Evolutionary conservation across 768 basidiomycete species (phyloP), one percentile per base, ranked within the genome.

Genomic region (Omphalotus guepiniiformis): DNA sequence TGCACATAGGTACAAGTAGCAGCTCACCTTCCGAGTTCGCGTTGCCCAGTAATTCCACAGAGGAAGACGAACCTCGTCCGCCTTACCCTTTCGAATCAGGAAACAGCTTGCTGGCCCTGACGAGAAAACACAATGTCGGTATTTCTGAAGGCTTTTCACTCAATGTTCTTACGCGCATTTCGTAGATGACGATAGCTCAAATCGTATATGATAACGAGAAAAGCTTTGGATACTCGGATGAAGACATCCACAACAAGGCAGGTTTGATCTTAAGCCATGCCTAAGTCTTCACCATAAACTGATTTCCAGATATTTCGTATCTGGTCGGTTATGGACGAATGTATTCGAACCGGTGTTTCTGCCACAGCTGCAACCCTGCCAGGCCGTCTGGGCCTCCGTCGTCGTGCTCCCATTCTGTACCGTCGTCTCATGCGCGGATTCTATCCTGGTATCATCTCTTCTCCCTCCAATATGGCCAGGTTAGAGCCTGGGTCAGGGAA

Each of bases 131-230:
- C 60, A 93, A 93, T 55, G 91, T 91, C 61, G n/a, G 83, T 71
- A 35, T 34, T 46, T 30, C 16, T 27, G 22, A 22, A 48, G 36
- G 22, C 32, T 4, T 22, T 9, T 52, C 7, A 3, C 27, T 21
- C 25, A n/a, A n/a, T 36, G 29, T 41, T 27, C 39, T 40, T 39
- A 18, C 36, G 28, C 53, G 28, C 53, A 51, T 23, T 46, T 35
- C 32, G 7, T 42, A 94, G 92, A 78, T 93, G 75, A 92, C 91
- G 3, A 93, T 95, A 54, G 90, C 93, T 8, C 93, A 95, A 66
- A 85, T 93, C 41, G 91, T 95, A 1, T 88, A 90, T 61, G 88
- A 94, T 64, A 96, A 96, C 58, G 93, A 96, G 65, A 77, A 80
- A 56, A 81, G 74, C 51, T 93, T 89, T 57, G 86, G 89, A 13